phyloP scores from a whole-genome alignment of 73 alveolate genomes.

The Effrenium voratum region DNA sequence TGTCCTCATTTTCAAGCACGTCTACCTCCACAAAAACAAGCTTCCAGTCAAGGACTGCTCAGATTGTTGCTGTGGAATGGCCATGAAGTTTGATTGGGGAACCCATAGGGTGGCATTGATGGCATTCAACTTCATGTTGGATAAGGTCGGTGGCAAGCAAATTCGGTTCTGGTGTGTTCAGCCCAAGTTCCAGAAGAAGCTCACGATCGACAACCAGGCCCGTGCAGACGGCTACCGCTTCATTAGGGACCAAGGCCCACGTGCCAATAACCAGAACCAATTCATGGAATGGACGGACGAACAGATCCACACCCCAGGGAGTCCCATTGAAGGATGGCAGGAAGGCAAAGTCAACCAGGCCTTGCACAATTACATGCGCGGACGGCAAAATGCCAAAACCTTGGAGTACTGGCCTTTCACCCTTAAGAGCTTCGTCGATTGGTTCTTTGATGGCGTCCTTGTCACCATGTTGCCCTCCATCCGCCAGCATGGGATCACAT shows the following conservation, averaged over 20 bases:
- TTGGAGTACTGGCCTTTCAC: slow-evolving; percentile 67
- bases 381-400: slow-evolving; percentile 52
- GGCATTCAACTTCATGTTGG: slow-evolving; percentile 52
- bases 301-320: slow-evolving; percentile 33
- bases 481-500: slow-evolving; percentile 57
- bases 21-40: not conserved
- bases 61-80: not conserved
- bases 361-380: not conserved
- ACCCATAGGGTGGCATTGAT: not conserved
- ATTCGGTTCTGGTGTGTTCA: not conserved
- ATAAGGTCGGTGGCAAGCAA: slow-evolving; percentile 36
- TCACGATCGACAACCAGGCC: not conserved
- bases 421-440: slow-evolving; percentile 11
- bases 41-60: not conserved
- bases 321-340: slow-evolving; percentile 4
- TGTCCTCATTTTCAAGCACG: slow-evolving; percentile 11
- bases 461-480: slow-evolving; percentile 42
- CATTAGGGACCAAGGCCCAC: slow-evolving; percentile 16
- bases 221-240: slow-evolving; percentile 7
- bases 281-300: slow-evolving; percentile 62
- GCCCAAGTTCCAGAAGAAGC: slow-evolving; percentile 26
- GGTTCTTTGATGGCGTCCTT: slow-evolving; percentile 30
- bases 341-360: slow-evolving; percentile 45
- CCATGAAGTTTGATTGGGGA: slow-evolving; percentile 38
- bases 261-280: slow-evolving; percentile 16